phyloP scores from a whole-genome alignment of 192 early-diverging fungal species.

The Coemansia sp. region DNA sequence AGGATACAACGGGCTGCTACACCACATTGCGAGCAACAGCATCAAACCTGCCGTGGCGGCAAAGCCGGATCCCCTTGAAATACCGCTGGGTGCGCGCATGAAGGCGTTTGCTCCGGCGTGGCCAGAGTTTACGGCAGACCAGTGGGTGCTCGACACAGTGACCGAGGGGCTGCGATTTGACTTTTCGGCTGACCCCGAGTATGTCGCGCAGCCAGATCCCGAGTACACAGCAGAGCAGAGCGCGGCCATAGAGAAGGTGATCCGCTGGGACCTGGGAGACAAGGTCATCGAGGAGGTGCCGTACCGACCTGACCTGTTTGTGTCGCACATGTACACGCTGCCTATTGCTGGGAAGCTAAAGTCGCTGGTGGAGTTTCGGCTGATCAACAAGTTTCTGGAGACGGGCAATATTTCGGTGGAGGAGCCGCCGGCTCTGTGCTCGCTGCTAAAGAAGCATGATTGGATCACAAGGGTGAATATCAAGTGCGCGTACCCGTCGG shows the following conservation, averaged over 20 bases:
- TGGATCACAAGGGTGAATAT: constrained; percentile 46
- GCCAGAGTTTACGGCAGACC: constrained; percentile 14
- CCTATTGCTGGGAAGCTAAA: constrained; percentile 36
- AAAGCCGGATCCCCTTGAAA: constrained; percentile 9
- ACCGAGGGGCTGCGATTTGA: constrained; percentile 37
- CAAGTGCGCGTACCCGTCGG: constrained; percentile 52
- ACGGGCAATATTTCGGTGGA: constrained; percentile 19
- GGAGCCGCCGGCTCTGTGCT: constrained; percentile 34
- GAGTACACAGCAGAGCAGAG: constrained; percentile 41
- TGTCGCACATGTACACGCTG: constrained; percentile 50
- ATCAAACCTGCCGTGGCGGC: not conserved
- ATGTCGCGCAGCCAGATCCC: constrained; percentile 8
- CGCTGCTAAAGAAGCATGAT: constrained; percentile 26
- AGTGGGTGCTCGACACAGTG: constrained; percentile 35
- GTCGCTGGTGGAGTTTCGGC: constrained; percentile 44
- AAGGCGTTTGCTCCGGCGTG: constrained; percentile 24
- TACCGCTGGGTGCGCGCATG: constrained; percentile 43
- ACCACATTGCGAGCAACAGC: not conserved
- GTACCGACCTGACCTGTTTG: constrained; percentile 28
- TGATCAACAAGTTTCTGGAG: constrained; percentile 44
- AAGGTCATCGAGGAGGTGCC: constrained; percentile 46
- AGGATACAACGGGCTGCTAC: not conserved
- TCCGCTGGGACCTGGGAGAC: constrained; percentile 52
- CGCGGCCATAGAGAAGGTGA: constrained; percentile 42
- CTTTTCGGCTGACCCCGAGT: constrained; percentile 28